Evolutionary conservation across 768 basidiomycete genomes (phyloP).

Genomic region (Hericium coralloides): DNA sequence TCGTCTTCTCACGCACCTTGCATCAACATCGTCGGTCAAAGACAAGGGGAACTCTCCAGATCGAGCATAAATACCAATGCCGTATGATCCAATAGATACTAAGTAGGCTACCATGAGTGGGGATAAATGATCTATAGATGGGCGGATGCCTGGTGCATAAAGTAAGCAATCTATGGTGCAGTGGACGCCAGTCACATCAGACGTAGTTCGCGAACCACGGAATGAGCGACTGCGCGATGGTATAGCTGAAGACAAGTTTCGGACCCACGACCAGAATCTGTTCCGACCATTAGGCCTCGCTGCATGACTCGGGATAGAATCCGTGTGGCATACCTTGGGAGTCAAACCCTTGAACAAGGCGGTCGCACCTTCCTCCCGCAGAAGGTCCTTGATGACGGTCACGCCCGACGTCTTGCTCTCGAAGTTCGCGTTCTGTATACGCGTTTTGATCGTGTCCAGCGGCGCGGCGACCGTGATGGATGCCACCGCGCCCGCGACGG

Average conservation of each 20-base stretch:
- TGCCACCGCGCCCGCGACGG: constrained; percentile 82
- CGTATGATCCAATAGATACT: no score
- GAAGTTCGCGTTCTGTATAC: constrained; percentile 98
- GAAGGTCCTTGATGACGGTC: constrained; percentile 74
- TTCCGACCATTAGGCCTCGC: constrained; percentile 21
- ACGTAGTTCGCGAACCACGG: not conserved
- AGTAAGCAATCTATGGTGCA: no score
- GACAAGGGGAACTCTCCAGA: no score
- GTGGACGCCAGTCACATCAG: not conserved
- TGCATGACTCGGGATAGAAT: not conserved
- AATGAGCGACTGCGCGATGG: constrained; percentile 92
- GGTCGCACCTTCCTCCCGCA: constrained; percentile 73
- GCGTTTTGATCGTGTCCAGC: constrained; percentile 92
- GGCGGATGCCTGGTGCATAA: no score
- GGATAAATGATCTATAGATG: no score
- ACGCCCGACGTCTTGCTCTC: constrained; percentile 74
- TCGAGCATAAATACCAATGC: no score
- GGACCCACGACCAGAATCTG: constrained; percentile 95
- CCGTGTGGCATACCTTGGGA: constrained; percentile 59
- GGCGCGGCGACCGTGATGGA: constrained; percentile 96
- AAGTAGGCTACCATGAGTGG: no score
- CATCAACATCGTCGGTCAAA: no score
- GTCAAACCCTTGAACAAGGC: constrained; percentile 97
- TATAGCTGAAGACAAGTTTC: constrained; percentile 97
- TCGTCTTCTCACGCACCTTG: no score